A percentile compares a stretch with the other conserved stretches of the same genome.
These are phyloP conservation scores for Cyathus striatus DNA, from an alignment of 768 basidiomycete genomes.

Conservation along the genomic window DNA sequence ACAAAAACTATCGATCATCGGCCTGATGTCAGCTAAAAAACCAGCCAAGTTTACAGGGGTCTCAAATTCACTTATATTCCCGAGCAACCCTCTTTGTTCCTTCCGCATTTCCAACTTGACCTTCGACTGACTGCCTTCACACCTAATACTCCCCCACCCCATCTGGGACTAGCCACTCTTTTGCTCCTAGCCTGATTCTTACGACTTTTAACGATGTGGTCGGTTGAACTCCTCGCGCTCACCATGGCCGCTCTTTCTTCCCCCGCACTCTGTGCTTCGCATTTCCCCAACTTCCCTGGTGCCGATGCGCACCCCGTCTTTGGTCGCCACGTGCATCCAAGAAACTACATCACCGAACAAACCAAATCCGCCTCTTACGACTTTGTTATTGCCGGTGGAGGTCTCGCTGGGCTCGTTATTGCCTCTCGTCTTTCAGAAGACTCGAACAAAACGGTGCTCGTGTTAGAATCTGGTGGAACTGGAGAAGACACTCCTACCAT, in stretches of 20 bases:
- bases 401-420: conserved; percentile 29
- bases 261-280: not conserved
- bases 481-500: conserved; percentile 29
- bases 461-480: conserved; percentile 38
- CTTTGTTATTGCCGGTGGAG: conserved; percentile 29
- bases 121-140: not conserved
- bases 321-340: not conserved
- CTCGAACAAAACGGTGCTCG: conserved; percentile 26
- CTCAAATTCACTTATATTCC: too few relatives aligned
- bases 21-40: too few relatives aligned
- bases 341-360: not conserved
- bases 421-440: conserved; percentile 32
- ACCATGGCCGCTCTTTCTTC: not conserved
- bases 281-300: not conserved
- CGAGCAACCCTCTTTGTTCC: too few relatives aligned
- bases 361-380: conserved; percentile 29
- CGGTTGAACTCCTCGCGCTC: conserved; percentile 1
- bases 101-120: not conserved
- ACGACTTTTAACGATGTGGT: not conserved
- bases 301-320: not conserved
- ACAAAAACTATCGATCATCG: too few relatives aligned
- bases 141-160: too few relatives aligned
- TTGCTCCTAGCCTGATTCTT: not conserved
- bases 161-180: conserved; percentile 3
- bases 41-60: not conserved